phyloP scores from a whole-genome alignment of 208 protist species.

The Porcisia deanei region DNA sequence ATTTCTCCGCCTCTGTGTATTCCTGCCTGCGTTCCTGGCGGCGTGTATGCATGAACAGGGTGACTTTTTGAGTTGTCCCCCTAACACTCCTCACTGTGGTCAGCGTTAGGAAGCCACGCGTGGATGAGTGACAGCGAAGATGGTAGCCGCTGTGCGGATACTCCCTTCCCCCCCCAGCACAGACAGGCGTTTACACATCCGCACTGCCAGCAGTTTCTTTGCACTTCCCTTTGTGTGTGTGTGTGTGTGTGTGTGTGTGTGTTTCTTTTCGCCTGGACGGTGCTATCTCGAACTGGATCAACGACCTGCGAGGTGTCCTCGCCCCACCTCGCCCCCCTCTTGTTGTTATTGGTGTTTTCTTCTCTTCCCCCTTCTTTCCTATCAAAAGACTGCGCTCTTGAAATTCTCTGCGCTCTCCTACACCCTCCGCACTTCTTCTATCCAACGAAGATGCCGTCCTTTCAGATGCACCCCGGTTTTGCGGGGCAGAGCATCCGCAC shows the following conservation, averaged over 20 bases:
- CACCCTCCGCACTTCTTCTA: background rate
- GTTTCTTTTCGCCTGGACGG: background rate
- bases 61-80: background rate
- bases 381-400: background rate
- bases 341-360: background rate
- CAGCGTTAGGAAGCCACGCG: no score
- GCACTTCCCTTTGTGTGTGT: background rate
- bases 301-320: background rate
- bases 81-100: background rate
- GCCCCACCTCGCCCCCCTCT: background rate
- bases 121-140: background rate
- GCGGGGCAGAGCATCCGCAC: conserved; percentile 76
- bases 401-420: background rate
- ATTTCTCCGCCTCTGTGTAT: background rate
- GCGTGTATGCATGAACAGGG: background rate
- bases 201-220: background rate
- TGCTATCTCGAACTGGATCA: background rate
- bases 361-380: background rate
- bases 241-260: background rate
- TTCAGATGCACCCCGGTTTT: conserved; percentile 87
- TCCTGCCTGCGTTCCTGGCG: background rate
- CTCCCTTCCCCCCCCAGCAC: background rate
- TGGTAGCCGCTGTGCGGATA: background rate
- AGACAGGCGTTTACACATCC: background rate
- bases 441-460: conserved; percentile 70